Base-by-base conservation (phyloP, 805 yeast species). In the Wickerhamomyces pijperi region DNA sequence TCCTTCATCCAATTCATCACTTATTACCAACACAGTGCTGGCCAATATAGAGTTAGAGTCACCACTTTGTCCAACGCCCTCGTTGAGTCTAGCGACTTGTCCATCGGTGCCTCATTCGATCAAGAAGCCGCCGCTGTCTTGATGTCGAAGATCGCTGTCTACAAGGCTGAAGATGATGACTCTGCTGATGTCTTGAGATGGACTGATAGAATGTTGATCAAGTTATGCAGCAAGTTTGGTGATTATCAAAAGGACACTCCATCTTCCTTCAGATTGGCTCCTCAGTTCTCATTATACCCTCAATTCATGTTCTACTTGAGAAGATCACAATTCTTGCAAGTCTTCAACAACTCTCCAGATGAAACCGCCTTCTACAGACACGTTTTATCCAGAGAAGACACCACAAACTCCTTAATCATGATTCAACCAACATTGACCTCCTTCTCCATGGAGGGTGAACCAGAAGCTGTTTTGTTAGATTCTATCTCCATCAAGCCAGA, bases 381-480 rank as follows among this genome's bases (percentile, higher is more conserved):
- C 49, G 64, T 74, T 28, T 71, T 78, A 52, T 59, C 74, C 52
- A 71, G 71, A 32, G 85, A 78, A 55, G 82, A 79, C 48, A 67
- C 74, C 16, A 62, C 64, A 28, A 77, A 76, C 46, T 67, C 82
- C 1, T 61, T 78, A 46, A 67, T 74, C 31, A 78, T 78, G 82
- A 75, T 78, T 43, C 85, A 79, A 54, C 85, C 86, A 23, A 72
- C 82, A 2, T 63, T 78, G 49, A 68, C 78, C 3, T 62, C 78
- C 12, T 78, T 70, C 53, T 76, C 72, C 29, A 76, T 87, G 59
- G 86, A 81, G 54, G 78, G 78, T 38, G 95, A 85, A 49, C 95
- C 95, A 23, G 82, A 62, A 59, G 40, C 38, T 1, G 85, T 78
- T 1, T 59, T 78, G 29, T 60, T 78, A 41, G 86, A 78, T 54